These are phyloP conservation scores for Aspergillus heteromorphus DNA, from an alignment of 495 filamentous ascomycete species.

Conservation along the genomic window DNA sequence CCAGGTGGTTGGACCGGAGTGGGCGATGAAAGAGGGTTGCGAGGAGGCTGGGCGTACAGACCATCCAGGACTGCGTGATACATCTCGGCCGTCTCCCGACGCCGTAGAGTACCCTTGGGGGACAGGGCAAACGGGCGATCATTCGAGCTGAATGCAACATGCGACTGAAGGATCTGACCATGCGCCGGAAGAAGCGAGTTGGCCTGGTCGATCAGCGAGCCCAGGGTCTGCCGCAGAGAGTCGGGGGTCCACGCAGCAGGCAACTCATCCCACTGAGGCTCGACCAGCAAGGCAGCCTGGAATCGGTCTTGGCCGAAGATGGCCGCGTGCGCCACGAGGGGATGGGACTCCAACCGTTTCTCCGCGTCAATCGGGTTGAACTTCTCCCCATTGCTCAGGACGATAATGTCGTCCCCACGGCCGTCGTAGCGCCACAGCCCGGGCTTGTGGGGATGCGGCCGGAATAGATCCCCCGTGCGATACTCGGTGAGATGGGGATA, in stretches of 20 bases:
- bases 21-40: too few species aligned
- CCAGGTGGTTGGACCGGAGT: slow-evolving; percentile 9
- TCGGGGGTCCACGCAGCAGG: slow-evolving; percentile 15
- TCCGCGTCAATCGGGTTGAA: slow-evolving; percentile 40
- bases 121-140: slow-evolving; percentile 1
- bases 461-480: slow-evolving; percentile 53
- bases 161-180: slow-evolving; percentile 22
- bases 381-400: slow-evolving; percentile 39
- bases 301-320: slow-evolving; percentile 31
- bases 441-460: slow-evolving; percentile 27
- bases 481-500: slow-evolving; percentile 45
- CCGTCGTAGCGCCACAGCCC: slow-evolving; percentile 30
- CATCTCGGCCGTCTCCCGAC: not conserved
- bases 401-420: slow-evolving; percentile 37
- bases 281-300: slow-evolving; percentile 33
- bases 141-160: not conserved
- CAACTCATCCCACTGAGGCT: slow-evolving; percentile 14
- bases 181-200: slow-evolving; percentile 33
- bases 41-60: slow-evolving; percentile 32
- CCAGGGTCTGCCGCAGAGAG: slow-evolving; percentile 26
- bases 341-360: slow-evolving; percentile 21
- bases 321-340: slow-evolving; percentile 24
- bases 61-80: slow-evolving; percentile 9
- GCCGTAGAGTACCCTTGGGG: slow-evolving; percentile 5
- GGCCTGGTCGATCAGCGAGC: slow-evolving; percentile 43